Percentiles rank a stretch among this genome's conserved stretches.
These are phyloP conservation scores for Aureobasidium namibiae DNA, from an alignment of 2,329 filamentous ascomycete species.

Conservation along the genomic window DNA sequence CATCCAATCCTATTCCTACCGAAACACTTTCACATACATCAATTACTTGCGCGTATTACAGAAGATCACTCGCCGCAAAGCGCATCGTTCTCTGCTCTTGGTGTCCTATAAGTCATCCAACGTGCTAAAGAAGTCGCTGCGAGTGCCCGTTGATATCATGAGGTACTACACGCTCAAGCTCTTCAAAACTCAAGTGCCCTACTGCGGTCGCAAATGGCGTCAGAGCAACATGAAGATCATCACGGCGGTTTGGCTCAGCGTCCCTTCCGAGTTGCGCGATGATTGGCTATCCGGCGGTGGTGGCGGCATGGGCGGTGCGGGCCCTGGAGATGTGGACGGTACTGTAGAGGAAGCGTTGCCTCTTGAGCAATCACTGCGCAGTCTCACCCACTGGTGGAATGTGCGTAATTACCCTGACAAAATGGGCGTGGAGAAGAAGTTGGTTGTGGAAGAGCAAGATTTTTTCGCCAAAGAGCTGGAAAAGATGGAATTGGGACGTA, in stretches of 20 bases:
- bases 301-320: conserved; percentile 29
- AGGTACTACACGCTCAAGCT: conserved; percentile 93
- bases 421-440: conserved; percentile 46
- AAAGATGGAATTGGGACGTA: conserved; percentile 36
- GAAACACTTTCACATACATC: conserved; percentile 91
- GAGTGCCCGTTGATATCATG: conserved; percentile 78
- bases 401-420: conserved; percentile 71
- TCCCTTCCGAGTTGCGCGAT: conserved; percentile 82
- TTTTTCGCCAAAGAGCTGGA: conserved; percentile 43
- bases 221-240: conserved; percentile 98
- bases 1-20: conserved; percentile 83
- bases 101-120: conserved; percentile 93
- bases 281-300: conserved; percentile 82
- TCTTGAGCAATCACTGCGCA: conserved; percentile 80
- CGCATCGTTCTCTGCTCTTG: conserved; percentile 85
- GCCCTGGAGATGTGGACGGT: conserved; percentile 64
- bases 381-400: conserved; percentile 92
- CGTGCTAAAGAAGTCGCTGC: conserved; percentile 84
- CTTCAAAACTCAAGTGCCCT: conserved; percentile 97
- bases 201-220: conserved; percentile 96
- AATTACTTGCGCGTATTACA: conserved; percentile 95
- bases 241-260: conserved; percentile 91
- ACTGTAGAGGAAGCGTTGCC: conserved; percentile 91
- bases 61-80: conserved; percentile 93
- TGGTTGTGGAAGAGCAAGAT: conserved; percentile 37